These are phyloP conservation scores for Irpex rosettiformis DNA, from an alignment of 1,284 basidiomycete species.

Conservation along the genomic window DNA sequence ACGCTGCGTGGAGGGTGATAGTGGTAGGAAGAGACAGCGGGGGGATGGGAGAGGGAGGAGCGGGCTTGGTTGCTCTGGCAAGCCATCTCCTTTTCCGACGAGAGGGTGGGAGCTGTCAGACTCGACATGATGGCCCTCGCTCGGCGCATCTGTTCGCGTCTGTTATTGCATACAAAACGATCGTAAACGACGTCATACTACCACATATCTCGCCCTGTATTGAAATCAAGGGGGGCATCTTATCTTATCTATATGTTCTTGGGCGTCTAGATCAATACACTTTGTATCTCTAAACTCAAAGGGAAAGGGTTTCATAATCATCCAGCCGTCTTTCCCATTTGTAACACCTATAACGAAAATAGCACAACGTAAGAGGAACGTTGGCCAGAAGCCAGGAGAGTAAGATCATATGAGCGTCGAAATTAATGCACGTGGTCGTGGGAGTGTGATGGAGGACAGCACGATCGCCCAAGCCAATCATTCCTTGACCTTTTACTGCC, in stretches of 20 bases:
- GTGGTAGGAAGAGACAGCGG: neutral
- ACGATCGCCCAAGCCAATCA: too few relatives aligned
- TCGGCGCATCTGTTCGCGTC: neutral
- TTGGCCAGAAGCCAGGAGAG: too few relatives aligned
- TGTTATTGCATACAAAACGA: neutral
- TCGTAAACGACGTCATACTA: neutral
- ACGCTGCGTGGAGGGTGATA: neutral
- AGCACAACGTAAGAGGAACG: too few relatives aligned
- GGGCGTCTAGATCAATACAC: neutral
- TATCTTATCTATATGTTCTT: neutral
- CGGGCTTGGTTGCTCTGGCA: neutral
- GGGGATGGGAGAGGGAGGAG: neutral
- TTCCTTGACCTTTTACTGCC: too few relatives aligned
- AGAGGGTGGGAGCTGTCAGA: neutral
- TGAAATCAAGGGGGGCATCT: neutral
- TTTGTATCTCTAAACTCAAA: too few relatives aligned
- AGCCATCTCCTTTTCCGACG: neutral
- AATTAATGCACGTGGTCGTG: too few relatives aligned
- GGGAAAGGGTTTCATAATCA: too few relatives aligned
- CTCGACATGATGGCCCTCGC: neutral
- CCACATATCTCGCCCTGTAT: too few relatives aligned
- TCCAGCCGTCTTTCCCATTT: too few relatives aligned
- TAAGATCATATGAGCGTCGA: too few relatives aligned
- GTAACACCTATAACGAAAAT: too few relatives aligned
- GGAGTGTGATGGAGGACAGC: too few relatives aligned